These are phyloP conservation scores for Hyphopichia khmerensis DNA, from an alignment of 1,139 yeast species.

Conservation along the genomic window DNA sequence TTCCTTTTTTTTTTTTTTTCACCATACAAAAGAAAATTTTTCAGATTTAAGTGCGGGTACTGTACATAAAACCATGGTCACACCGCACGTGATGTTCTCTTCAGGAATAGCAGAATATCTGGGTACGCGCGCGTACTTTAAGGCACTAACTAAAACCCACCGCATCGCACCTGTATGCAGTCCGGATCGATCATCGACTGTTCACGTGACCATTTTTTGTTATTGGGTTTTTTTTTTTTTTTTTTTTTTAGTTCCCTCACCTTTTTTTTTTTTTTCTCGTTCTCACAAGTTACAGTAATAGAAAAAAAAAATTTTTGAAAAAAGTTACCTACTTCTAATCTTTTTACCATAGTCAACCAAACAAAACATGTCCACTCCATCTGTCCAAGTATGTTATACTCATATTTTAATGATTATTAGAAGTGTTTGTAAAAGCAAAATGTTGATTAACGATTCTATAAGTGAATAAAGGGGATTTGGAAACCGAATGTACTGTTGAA, in stretches of 20 bases:
- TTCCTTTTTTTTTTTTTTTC: neutral
- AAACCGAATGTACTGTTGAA: too few relatives aligned
- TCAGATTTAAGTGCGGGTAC: neutral
- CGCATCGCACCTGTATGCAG: neutral
- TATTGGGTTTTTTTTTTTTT: constrained; percentile 5
- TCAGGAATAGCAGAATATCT: neutral
- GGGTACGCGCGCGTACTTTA: constrained; percentile 4
- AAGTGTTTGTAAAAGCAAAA: too few relatives aligned
- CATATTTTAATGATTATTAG: neutral
- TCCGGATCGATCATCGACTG: too few relatives aligned
- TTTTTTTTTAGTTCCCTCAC: neutral
- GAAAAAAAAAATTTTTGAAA: constrained; percentile 10
- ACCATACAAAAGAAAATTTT: neutral
- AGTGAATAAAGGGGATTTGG: too few relatives aligned
- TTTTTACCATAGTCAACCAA: constrained; percentile 11
- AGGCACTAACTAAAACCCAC: neutral
- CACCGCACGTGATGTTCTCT: constrained; percentile 4
- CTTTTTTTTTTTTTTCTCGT: neutral
- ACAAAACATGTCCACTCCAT: constrained; percentile 56
- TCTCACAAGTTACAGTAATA: neutral
- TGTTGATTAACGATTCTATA: too few relatives aligned
- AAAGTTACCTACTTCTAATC: constrained; percentile 3
- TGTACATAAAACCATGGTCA: constrained; percentile 4
- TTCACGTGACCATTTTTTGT: neutral
- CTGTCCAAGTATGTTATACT: constrained; percentile 59